Base-by-base conservation (phyloP, 1,139 yeast species). In the Groenewaldozyma auringiensis region DNA sequence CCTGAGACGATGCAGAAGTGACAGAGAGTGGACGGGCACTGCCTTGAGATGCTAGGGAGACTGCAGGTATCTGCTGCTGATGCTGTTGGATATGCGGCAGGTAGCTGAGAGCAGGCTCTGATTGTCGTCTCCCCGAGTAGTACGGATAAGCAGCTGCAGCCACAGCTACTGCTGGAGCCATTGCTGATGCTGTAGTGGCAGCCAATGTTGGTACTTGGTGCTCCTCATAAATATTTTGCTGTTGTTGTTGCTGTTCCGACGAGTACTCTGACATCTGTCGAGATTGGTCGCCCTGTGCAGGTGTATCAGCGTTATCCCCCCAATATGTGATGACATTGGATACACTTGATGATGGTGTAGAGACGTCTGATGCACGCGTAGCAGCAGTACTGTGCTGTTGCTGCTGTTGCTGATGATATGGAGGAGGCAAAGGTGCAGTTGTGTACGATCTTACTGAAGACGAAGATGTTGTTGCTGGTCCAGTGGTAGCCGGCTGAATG, bases 341-440 rank as follows among this genome's bases (percentile, higher is more conserved):
- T 13, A 14, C 37, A 32, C 39, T 20, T 18, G 22, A 14, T 17
- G 17, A 11, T 13, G 40, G 39, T 37, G 27, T n/a, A 21, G 40
- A 27, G 16, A 29, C 29, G 29, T 25, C 29, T 11, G 29, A 25
- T 25, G 29, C 29, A 25, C 29, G 29, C 6, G 29, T 25, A 8
- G 29, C 9, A n/a, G n/a, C 31, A 8, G 8, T 8, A 9, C 13
- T 27, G 32, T 16, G 44, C 22, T 17, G 21, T 37, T 44, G 44
- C 18, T 35, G 36, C 27, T 39, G 41, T 27, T 40, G 41, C 40
- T 41, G 38, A 18, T 42, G 32, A 4, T 17, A 35, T 34, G 18
- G 43, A 11, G 20, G 43, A 8, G 25, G 42, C 16, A 14, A 40
- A n/a, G 18, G 36, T 16, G 42, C 29, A 25, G 29, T 25, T 6